Base-by-base conservation (phyloP, 352 stramenopile species). In the Blastocystis sp. region DNA sequence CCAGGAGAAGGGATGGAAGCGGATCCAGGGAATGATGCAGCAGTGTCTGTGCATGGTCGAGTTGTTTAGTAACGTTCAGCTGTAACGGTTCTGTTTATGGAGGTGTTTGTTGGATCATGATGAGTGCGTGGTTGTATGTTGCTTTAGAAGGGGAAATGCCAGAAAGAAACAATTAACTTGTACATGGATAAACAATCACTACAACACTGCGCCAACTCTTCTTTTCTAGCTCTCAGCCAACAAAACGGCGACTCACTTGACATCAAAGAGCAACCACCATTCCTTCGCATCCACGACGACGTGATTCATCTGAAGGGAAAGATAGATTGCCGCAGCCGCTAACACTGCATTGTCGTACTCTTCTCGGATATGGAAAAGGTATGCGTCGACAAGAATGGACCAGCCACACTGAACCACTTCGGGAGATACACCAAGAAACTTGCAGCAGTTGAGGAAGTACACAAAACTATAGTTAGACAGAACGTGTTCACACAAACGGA, bases 31-130 rank as follows among this genome's bases (percentile, higher is more conserved):
- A 38, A 29, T 85, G 44, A 76, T 76, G 64, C 75, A 85, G 44
- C 40, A 85, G 38, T 72, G 48, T 14, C 40, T 85, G 24, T 85
- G 75, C 24, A 29, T 85, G 40, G 75, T 85, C 11, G 75, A 85
- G 49, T 75, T 85, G 63, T 85, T 85, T 75, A 57, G 49, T 29
- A 85, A 85, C 63, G 29, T 85, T 27, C 75, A 85, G 63, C 38
- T 85, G 59, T 85, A 85, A 73, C 29, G 61, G 36, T 48, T 51
- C 14, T 64, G 14, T 64, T 64, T 65, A 27, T 64, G 29, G 24
- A 14, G n/a, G 46, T 81, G 48, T 76, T 76, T 76, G 64, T 76
- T 54, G 18, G 38, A 67, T n/a, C 24, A 67, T 18, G 44, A 51
- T 18, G 44, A 18, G 44, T n/a, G n/a, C n/a, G n/a, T n/a, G n/a